Evolutionary conservation across 148 eudicot genomes (phyloP), one percentile per base, ranked within the genome.

Genomic region (Dysphania ambrosioides): DNA sequence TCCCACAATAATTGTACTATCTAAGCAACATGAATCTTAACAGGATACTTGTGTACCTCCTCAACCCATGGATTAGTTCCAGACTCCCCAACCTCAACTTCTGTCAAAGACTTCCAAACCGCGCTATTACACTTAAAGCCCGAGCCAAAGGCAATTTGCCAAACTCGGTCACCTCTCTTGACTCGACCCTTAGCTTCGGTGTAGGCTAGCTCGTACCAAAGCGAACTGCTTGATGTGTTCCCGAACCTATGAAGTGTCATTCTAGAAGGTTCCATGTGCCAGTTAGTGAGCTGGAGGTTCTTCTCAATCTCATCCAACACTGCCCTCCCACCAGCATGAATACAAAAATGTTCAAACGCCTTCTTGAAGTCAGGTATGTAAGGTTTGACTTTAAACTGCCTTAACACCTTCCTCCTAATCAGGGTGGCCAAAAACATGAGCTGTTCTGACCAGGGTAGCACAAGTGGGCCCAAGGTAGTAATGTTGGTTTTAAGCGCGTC

Each of bases 51-150:
- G 4, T 84, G 53, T 32, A 89, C 68, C 21, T 82, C 85, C 41
- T 86, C 92, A 27, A 77, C 73, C 97, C 98, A 93, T 19, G 97
- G 94, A 77, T 91, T 89, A 13, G 83, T 87, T 70, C 60, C 57
- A 18, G 63, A 41, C 70, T 77, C 75, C 35, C 73, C 69, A 16
- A 78, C 86, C 58, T 83, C 77, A 38, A 93, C 82, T 9, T 74
- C 74, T 70, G 85, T 84, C 24, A 90, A 62, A 0, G 97, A 86
- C 38, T 40, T 87, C 97, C 97, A 92, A 51, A 92, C 97, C 11
- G 92, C 97, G 70, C 97, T 92, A 64, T 92, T 92, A 76, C 97
- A 92, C 85, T 92, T 92, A 75, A 92, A 92, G 21, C 97, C 97
- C 23, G 97, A 92, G 44, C 97, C 97, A 41, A 92, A 90, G 0